These are phyloP conservation scores for Eucalyptus sp. DNA, from an alignment of 345 rosid genomes.

Conservation along the genomic window DNA sequence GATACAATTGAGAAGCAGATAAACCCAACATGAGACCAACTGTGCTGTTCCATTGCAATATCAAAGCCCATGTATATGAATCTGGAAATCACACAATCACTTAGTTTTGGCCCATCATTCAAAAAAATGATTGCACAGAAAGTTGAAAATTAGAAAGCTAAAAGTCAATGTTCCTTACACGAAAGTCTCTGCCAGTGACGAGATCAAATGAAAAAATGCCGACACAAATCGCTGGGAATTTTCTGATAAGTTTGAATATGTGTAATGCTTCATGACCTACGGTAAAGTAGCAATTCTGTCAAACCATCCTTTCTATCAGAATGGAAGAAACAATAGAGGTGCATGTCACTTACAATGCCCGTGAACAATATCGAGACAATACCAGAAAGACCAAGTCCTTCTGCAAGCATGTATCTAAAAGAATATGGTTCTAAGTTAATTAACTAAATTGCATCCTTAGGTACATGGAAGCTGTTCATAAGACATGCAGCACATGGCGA, in stretches of 20 bases:
- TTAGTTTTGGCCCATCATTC: background rate
- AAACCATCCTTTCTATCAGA: background rate
- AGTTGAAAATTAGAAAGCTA: background rate
- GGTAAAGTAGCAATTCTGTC: background rate
- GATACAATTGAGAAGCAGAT: conserved; percentile 97
- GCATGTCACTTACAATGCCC: conserved; percentile 63
- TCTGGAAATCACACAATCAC: conserved; percentile 36
- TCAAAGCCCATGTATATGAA: conserved; percentile 99
- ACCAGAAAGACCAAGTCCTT: conserved; percentile 99
- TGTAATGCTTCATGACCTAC: conserved; percentile 97
- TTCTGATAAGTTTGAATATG: conserved; percentile 87
- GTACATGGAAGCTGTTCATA: background rate
- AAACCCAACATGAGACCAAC: conserved; percentile 97
- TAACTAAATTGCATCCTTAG: background rate
- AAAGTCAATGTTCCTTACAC: conserved; percentile 24
- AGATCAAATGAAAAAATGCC: conserved; percentile 88
- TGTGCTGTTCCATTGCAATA: conserved; percentile 97
- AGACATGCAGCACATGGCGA: background rate
- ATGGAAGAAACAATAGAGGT: background rate
- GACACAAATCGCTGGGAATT: conserved; percentile 90
- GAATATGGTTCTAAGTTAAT: background rate
- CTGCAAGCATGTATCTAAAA: conserved; percentile 95
- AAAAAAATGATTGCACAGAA: background rate
- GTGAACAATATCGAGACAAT: conserved; percentile 95
- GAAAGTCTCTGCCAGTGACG: conserved; percentile 97